Percentiles rank a stretch among this genome's conserved stretches.
phyloP scores from a whole-genome alignment of 176 grass and related monocot species.

The Raddia guianensis region DNA sequence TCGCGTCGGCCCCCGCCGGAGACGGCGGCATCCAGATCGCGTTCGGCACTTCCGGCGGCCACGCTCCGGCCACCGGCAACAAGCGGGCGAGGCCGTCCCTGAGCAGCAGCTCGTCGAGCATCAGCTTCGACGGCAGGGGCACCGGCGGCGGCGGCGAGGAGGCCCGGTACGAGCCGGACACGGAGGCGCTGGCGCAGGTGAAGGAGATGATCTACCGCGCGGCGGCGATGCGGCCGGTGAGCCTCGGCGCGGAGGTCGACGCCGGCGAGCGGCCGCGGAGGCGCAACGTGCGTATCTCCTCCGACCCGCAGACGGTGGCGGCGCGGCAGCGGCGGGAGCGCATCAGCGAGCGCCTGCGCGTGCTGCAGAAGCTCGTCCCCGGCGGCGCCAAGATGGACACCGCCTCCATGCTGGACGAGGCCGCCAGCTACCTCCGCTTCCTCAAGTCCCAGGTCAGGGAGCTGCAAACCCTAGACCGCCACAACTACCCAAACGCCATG shows the following conservation, averaged over 20 bases:
- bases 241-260: conserved; percentile 41
- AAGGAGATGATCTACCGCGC: conserved; percentile 88
- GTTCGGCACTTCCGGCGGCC: conserved; percentile 31
- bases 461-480: conserved; percentile 69
- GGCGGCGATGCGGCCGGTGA: conserved; percentile 71
- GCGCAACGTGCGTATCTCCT: conserved; percentile 80
- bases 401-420: conserved; percentile 91
- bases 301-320: conserved; percentile 79
- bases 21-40: conserved; percentile 61
- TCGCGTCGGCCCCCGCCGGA: conserved; percentile 21
- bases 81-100: conserved; percentile 48
- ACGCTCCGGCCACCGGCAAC: neutral
- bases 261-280: conserved; percentile 56
- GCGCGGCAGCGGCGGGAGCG: conserved; percentile 75
- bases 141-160: neutral
- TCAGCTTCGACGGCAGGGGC: conserved; percentile 58
- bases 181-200: conserved; percentile 80
- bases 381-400: conserved; percentile 88
- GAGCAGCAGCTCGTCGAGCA: conserved; percentile 50
- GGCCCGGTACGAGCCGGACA: conserved; percentile 61
- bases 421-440: conserved; percentile 83
- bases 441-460: conserved; percentile 74
- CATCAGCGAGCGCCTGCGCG: conserved; percentile 75
- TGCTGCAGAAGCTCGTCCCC: conserved; percentile 80
- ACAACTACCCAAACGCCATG: conserved; percentile 26